phyloP scores from a whole-genome alignment of 257 asterid genomes.

The Cynanchum wilfordii region DNA sequence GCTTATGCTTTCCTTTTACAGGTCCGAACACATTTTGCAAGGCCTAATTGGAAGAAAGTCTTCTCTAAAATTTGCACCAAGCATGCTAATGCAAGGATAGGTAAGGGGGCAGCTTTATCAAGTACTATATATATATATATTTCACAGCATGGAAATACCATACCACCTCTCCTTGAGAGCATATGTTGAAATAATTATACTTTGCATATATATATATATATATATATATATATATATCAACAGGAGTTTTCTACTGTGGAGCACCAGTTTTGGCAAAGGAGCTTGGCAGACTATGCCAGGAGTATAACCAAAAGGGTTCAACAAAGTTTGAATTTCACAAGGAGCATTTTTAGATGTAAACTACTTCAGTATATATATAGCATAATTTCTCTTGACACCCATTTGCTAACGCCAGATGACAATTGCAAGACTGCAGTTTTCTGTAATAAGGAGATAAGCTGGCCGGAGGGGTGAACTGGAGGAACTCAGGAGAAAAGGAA shows the following conservation, averaged over 20 bases:
- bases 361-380: not conserved
- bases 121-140: not conserved
- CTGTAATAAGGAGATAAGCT: not conserved
- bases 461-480: not conserved
- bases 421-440: not conserved
- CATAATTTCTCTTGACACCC: not conserved
- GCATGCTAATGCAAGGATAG: constrained; percentile 92
- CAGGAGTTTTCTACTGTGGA: constrained; percentile 96
- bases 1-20: constrained; percentile 24
- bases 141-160: not conserved
- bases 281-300: constrained; percentile 73
- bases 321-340: constrained; percentile 94
- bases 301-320: constrained; percentile 79
- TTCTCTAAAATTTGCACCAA: constrained; percentile 69
- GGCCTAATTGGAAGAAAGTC: constrained; percentile 97
- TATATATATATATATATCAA: not conserved
- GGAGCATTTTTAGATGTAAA: constrained; percentile 58
- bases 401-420: constrained; percentile 2
- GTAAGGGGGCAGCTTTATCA: constrained; percentile 27
- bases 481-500: constrained; percentile 3
- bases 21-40: constrained; percentile 93
- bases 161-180: not conserved
- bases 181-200: not conserved
- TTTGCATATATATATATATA: not conserved
- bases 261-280: constrained; percentile 85